Conservation (phyloP, 805 yeast genomes). For the Yarrowia sp. region DNA sequence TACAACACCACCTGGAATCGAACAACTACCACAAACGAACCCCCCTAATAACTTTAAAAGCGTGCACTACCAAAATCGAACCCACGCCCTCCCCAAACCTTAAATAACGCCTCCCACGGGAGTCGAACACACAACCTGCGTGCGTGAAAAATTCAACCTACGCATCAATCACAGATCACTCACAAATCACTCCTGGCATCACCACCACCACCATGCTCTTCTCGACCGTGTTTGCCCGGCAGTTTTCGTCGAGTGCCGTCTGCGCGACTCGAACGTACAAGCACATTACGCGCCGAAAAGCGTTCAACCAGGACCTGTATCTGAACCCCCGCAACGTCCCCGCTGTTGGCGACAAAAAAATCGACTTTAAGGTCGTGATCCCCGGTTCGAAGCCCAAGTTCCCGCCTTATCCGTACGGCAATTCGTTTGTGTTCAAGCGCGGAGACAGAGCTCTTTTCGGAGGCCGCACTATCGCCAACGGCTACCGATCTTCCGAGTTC, state of each 20-base stretch:
- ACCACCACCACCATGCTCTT: neutral
- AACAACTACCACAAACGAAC: too few relatives aligned
- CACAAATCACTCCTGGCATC: too few relatives aligned
- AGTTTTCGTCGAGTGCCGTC: too few relatives aligned
- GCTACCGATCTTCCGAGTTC: slow-evolving; percentile 76
- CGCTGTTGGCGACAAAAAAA: slow-evolving; percentile 2
- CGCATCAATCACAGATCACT: too few relatives aligned
- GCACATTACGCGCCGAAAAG: slow-evolving; percentile 24
- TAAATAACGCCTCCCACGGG: too few relatives aligned
- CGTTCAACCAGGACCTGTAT: slow-evolving; percentile 13
- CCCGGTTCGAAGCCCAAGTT: slow-evolving; percentile 36
- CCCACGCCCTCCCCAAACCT: neutral
- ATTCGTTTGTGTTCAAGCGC: slow-evolving; percentile 72
- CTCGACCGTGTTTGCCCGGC: too few relatives aligned
- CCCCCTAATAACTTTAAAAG: too few relatives aligned
- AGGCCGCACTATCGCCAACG: slow-evolving; percentile 74
- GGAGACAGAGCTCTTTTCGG: slow-evolving; percentile 88
- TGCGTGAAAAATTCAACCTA: neutral
- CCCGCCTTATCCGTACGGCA: slow-evolving; percentile 78
- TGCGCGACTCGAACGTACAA: slow-evolving; percentile 8
- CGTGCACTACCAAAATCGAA: neutral
- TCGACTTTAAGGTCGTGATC: slow-evolving; percentile 31
- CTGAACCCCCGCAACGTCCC: slow-evolving; percentile 17
- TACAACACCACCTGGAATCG: too few relatives aligned
- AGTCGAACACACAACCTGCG: neutral